phyloP scores from a whole-genome alignment of 2,329 filamentous ascomycete species.

The Cercospora sp. region DNA sequence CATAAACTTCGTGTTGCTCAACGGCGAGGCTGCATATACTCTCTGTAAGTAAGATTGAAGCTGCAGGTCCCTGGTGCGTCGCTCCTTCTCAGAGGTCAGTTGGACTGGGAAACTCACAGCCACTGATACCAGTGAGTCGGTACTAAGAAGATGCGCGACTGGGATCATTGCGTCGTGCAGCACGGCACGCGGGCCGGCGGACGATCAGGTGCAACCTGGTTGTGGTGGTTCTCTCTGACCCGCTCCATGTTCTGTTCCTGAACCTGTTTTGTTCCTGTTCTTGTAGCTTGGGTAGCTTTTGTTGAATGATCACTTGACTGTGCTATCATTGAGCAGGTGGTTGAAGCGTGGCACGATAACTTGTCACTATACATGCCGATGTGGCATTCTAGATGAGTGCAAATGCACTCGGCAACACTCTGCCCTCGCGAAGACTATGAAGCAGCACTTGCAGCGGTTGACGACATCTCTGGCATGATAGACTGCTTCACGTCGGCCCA shows the following conservation, averaged over 20 bases:
- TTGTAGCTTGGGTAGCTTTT: neutral
- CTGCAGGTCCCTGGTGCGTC: neutral
- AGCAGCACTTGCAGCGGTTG: constrained; percentile 3
- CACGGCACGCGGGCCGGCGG: neutral
- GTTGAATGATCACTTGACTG: neutral
- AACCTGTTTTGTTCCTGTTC: neutral
- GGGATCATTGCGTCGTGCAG: constrained; percentile 2
- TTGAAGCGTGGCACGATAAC: neutral
- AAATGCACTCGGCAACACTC: neutral
- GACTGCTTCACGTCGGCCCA: constrained; percentile 32
- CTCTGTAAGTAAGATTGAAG: neutral
- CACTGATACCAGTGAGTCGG: neutral
- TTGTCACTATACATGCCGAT: constrained; percentile 1
- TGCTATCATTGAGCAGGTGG: neutral
- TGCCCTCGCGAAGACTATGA: neutral
- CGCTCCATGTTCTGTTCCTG: neutral
- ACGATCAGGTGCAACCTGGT: neutral
- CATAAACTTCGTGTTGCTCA: neutral
- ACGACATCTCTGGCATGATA: neutral
- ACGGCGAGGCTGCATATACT: neutral
- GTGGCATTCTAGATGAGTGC: neutral
- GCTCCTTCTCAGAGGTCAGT: neutral
- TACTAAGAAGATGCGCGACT: neutral
- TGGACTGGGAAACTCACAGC: neutral
- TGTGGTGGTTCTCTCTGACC: neutral